Base-by-base conservation (phyloP, 352 stramenopile species). In the Blastocystis sp. region DNA sequence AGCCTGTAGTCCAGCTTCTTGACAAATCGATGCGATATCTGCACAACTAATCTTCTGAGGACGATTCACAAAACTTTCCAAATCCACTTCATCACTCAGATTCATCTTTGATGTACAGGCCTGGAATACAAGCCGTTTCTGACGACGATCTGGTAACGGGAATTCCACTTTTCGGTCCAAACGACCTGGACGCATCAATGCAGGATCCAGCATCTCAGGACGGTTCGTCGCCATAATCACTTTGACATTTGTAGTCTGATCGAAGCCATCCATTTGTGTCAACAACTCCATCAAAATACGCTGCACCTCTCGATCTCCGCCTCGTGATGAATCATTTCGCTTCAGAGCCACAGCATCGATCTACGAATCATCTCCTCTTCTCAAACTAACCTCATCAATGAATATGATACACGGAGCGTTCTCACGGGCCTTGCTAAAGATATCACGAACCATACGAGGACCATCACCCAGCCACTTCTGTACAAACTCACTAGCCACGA, bases 231-330 rank as follows among this genome's bases (percentile, higher is more conserved):
- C 96, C 96, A 99, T 99, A 89, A 99, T 99, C 43, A 92, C 90
- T 92, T 99, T 99, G 89, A 99, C 96, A 91, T 99, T 99, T 42
- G 96, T 99, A 56, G 93, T 95, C 90, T 99, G 96, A 91, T 99
- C 96, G 88, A 99, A 99, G 35, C 97, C 97, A 91, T 99, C 97
- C 96, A 99, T 98, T 90, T 99, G 97, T 92, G 98, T 99, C 12
- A 99, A 91, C 57, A 99, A 91, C 90, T 99, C 97, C n/a, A 99
- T 92, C 83, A 99, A 90, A 88, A 99, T 99, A 85, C 97, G 95
- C 91, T 99, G 96, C 11, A 97, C 94, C 78, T 94, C 91, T 52
- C 91, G 83, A 74, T 93, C 90, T 19, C 81, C 90, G 19, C 89
- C 89, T 1, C 63, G 88, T 29, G 39, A 63, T 7, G 61, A 42